Conservation (phyloP, 2,329 filamentous ascomycete species). For the Cytospora piceae region DNA sequence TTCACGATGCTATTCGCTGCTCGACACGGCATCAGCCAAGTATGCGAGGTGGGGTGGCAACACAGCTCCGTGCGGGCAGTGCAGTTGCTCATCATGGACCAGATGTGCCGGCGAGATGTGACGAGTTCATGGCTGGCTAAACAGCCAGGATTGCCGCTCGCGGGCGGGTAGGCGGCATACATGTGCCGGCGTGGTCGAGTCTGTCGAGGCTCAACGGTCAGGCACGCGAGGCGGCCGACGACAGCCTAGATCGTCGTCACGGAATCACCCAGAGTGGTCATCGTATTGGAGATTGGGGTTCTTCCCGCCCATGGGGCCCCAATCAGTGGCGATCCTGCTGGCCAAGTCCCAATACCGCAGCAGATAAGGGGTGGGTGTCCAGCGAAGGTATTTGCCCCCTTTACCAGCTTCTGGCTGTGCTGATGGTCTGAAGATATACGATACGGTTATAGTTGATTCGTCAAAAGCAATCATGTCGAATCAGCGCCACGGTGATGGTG, state of each 20-base stretch:
- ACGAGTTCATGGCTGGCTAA: neutral
- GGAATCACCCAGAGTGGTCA: neutral
- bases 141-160: neutral
- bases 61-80: neutral
- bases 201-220: neutral
- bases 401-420: neutral
- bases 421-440: neutral
- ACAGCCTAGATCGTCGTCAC: neutral
- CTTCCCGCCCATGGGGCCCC: neutral
- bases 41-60: neutral
- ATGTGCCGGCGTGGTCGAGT: neutral
- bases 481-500: neutral
- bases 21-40: neutral
- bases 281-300: neutral
- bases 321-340: neutral
- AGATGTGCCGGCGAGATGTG: neutral
- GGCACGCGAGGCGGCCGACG: neutral
- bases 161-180: neutral
- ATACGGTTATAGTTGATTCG: neutral
- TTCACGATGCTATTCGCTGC: constrained; percentile 6
- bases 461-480: neutral
- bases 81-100: neutral
- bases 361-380: neutral
- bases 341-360: neutral
- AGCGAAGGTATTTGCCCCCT: neutral